Evolutionary conservation across 805 yeast genomes (phyloP).

Genomic region (Wickerhamomyces silvicola): DNA sequence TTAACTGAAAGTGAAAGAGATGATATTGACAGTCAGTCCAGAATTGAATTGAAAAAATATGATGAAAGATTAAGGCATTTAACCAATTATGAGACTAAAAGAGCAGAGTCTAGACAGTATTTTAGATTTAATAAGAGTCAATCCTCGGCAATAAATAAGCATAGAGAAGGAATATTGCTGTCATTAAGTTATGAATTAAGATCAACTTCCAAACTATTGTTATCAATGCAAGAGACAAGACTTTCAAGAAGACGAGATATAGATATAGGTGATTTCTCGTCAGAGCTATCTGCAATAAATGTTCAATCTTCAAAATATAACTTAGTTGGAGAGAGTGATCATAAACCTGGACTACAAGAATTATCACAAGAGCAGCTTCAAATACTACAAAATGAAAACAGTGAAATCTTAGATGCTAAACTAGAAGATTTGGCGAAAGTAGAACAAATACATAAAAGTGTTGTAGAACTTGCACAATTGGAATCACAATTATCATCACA

Average conservation of each 20-base stretch:
- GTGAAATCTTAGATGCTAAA: slow-evolving; percentile 46
- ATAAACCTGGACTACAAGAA: slow-evolving; percentile 22
- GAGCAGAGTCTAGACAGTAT: slow-evolving; percentile 24
- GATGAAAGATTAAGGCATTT: slow-evolving; percentile 43
- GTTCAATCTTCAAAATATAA: slow-evolving; percentile 22
- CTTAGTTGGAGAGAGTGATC: slow-evolving; percentile 6
- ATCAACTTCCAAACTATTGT: slow-evolving; percentile 18
- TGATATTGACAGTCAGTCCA: slow-evolving; percentile 48
- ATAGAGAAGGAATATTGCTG: slow-evolving; percentile 15
- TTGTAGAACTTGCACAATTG: slow-evolving; percentile 66
- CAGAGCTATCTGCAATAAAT: slow-evolving; percentile 9
- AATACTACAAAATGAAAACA: slow-evolving; percentile 52
- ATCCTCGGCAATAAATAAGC: slow-evolving; percentile 13
- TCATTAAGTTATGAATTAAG: slow-evolving; percentile 16
- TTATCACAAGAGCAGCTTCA: slow-evolving; percentile 48
- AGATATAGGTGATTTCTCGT: slow-evolving; percentile 11
- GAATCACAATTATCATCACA: slow-evolving; percentile 73
- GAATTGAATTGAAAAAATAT: slow-evolving; percentile 44
- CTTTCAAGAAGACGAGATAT: slow-evolving; percentile 19
- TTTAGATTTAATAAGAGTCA: slow-evolving; percentile 12
- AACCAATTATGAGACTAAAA: slow-evolving; percentile 45
- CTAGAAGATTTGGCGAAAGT: slow-evolving; percentile 56
- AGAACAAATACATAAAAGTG: slow-evolving; percentile 51
- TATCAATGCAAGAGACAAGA: slow-evolving; percentile 21
- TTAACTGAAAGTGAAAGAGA: slow-evolving; percentile 45